Conservation (phyloP, 1,284 basidiomycete genomes). For the Puccinia hordei region DNA sequence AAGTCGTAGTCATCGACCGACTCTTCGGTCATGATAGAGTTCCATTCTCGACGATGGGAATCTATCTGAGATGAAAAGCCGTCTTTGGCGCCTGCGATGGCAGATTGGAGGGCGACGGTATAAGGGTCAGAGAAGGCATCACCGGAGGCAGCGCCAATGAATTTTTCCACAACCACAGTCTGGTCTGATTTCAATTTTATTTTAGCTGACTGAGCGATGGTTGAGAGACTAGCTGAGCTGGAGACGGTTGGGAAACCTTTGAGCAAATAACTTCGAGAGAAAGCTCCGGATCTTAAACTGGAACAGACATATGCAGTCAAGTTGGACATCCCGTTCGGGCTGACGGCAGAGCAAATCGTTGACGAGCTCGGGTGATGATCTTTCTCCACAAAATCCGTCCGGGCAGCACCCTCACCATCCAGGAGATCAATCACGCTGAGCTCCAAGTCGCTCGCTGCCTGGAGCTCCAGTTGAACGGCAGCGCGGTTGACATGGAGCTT, state of each 20-base stretch:
- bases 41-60: slow-evolving; percentile 53
- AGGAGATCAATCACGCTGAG: slow-evolving; percentile 56
- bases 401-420: slow-evolving; percentile 55
- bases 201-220: slow-evolving; percentile 21
- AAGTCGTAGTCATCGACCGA: slow-evolving; percentile 53
- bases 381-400: slow-evolving; percentile 53
- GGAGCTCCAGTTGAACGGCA: slow-evolving; percentile 53
- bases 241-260: slow-evolving; percentile 11
- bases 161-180: slow-evolving; percentile 55
- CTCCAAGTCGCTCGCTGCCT: slow-evolving; percentile 37
- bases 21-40: slow-evolving; percentile 52
- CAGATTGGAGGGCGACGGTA: slow-evolving; percentile 51
- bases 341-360: slow-evolving; percentile 54
- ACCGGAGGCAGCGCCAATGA: slow-evolving; percentile 57
- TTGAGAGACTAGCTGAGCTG: slow-evolving; percentile 30
- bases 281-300: slow-evolving; percentile 35
- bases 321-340: slow-evolving; percentile 54
- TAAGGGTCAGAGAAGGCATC: slow-evolving; percentile 54
- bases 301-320: slow-evolving; percentile 52
- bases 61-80: slow-evolving; percentile 52
- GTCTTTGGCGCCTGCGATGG: slow-evolving; percentile 50
- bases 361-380: slow-evolving; percentile 44
- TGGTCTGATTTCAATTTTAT: slow-evolving; percentile 29
- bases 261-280: slow-evolving; percentile 40
- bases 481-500: slow-evolving; percentile 54